Evolutionary conservation across 768 basidiomycete genomes (phyloP).

Genomic region (Dentipellis fragilis): DNA sequence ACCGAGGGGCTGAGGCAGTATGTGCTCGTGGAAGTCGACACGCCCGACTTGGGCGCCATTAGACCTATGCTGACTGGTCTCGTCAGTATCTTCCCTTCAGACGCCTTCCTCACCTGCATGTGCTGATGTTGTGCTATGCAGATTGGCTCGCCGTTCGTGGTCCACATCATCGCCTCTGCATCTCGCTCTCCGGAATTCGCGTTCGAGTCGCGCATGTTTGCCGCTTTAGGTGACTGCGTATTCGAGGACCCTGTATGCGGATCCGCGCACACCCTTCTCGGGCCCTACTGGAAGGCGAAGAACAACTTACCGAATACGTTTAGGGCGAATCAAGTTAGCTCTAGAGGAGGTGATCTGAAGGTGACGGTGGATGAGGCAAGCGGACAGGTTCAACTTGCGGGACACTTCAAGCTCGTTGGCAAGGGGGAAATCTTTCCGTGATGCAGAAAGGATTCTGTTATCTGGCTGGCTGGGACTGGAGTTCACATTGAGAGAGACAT

Average conservation of each 20-base stretch:
- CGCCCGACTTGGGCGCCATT: constrained; percentile 11
- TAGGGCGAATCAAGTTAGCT: constrained; percentile 7
- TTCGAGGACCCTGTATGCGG: constrained; percentile 24
- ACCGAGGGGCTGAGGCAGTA: constrained; percentile 3
- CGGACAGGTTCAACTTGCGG: background rate
- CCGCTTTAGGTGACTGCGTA: constrained; percentile 10
- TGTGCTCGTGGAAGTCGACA: constrained; percentile 17
- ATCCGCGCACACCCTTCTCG: constrained; percentile 19
- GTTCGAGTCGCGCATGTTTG: constrained; percentile 23
- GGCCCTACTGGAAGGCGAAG: constrained; percentile 20
- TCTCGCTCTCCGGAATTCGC: constrained; percentile 5
- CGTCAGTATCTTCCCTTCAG: constrained; percentile 10
- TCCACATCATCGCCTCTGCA: constrained; percentile 10
- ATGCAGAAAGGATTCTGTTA: no score
- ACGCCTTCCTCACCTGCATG: background rate
- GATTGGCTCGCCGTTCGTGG: background rate
- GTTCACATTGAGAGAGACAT: background rate
- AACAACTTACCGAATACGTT: background rate
- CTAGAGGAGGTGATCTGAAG: constrained; percentile 5
- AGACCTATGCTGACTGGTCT: constrained; percentile 11
- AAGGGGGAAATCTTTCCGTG: constrained; percentile 4
- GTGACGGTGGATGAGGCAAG: background rate
- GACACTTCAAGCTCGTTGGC: background rate
- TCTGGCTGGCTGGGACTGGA: background rate
- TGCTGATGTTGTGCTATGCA: background rate